phyloP scores from a whole-genome alignment of 768 basidiomycete species.

The Porpolomopsis calyptriformis region DNA sequence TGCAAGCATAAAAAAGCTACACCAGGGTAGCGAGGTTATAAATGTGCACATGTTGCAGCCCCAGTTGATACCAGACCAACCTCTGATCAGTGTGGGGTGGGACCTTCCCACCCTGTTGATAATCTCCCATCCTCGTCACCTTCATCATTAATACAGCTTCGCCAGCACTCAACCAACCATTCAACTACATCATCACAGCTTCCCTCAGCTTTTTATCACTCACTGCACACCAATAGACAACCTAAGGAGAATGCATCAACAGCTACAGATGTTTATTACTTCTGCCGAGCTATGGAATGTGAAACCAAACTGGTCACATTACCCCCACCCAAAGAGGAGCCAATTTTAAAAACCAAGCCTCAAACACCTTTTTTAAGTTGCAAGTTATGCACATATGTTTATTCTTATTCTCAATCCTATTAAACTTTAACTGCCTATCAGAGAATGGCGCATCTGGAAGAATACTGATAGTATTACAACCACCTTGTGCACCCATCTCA shows the following conservation, averaged over 20 bases:
- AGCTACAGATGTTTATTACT: constrained; percentile 17
- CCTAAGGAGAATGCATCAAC: neutral
- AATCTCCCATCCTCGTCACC: neutral
- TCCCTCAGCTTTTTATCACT: neutral
- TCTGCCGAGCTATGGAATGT: constrained; percentile 9
- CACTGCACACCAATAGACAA: neutral
- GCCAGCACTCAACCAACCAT: neutral
- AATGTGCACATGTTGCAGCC: neutral
- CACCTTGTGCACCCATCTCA: constrained; percentile 17
- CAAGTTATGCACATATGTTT: constrained; percentile 21
- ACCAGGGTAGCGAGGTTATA: neutral
- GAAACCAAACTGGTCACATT: constrained; percentile 1
- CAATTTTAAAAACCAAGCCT: constrained; percentile 7
- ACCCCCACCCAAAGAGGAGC: constrained; percentile 1
- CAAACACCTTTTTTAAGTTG: constrained; percentile 11
- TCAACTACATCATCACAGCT: neutral
- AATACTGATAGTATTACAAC: constrained; percentile 15
- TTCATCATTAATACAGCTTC: no score
- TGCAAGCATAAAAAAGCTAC: neutral
- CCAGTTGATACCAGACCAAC: neutral
- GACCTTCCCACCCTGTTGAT: neutral
- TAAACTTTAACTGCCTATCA: constrained; percentile 10
- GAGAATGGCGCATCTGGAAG: constrained; percentile 13
- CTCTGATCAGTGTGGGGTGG: neutral
- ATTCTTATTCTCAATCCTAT: no score